These are phyloP conservation scores for Coelastrella sp. DNA, from an alignment of 139 green algal species.

Conservation along the genomic window DNA sequence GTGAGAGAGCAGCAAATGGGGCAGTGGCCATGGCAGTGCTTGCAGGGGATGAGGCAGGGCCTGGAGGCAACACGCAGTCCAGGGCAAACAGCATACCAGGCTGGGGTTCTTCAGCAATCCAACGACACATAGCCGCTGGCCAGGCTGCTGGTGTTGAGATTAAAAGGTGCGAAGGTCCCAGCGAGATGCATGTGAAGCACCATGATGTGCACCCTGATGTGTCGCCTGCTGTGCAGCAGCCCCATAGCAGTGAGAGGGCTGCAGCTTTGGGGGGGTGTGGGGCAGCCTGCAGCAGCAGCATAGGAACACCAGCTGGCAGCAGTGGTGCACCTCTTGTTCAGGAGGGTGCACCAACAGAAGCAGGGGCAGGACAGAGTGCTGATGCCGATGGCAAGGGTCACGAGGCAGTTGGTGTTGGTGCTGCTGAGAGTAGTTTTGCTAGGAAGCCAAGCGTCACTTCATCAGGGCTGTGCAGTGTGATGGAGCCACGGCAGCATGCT, in stretches of 20 bases:
- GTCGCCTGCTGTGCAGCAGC: background rate
- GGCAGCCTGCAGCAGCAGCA: conserved; percentile 5
- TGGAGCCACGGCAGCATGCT: background rate
- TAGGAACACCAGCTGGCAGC: conserved; percentile 10
- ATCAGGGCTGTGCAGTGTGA: background rate
- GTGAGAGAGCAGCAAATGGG: too few species aligned
- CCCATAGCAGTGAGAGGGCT: background rate
- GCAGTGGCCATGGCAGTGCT: background rate
- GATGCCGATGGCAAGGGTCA: background rate
- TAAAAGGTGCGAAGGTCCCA: background rate
- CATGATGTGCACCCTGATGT: background rate
- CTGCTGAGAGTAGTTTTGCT: background rate
- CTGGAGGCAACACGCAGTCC: background rate
- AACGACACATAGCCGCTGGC: too few species aligned
- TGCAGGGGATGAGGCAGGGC: background rate
- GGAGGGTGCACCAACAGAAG: background rate
- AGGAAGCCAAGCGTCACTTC: conserved; percentile 20
- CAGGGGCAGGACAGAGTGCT: background rate
- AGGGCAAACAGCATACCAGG: background rate
- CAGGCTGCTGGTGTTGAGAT: background rate
- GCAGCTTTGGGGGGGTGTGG: background rate
- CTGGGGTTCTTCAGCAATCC: background rate
- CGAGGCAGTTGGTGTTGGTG: background rate
- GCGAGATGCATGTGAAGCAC: background rate
- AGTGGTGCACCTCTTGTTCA: background rate